phyloP scores from a whole-genome alignment of 768 basidiomycete species.

The Boletus tylopilopsis region DNA sequence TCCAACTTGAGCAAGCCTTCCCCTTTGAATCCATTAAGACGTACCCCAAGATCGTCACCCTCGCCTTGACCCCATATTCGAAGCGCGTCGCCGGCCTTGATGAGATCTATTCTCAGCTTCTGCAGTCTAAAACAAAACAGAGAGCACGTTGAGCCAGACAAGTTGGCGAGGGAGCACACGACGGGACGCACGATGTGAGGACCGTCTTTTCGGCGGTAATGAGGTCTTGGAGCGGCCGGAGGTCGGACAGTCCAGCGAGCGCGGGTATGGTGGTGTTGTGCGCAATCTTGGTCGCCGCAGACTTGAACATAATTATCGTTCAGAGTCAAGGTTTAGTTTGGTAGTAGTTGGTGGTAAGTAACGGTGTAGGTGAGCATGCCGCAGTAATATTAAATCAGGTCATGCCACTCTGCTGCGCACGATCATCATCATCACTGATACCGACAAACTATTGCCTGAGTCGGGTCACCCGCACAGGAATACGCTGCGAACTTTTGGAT shows the following conservation, averaged over 20 bases:
- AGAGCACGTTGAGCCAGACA: not conserved
- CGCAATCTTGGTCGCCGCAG: conserved; percentile 77
- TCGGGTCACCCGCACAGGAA: too few relatives aligned
- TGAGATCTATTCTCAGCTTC: conserved; percentile 60
- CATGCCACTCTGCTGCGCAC: too few relatives aligned
- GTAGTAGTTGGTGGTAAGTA: conserved; percentile 1
- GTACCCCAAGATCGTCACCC: conserved; percentile 77
- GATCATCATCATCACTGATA: too few relatives aligned
- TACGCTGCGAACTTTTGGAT: too few relatives aligned
- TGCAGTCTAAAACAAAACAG: conserved; percentile 45
- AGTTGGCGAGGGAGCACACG: not conserved
- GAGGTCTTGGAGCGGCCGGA: conserved; percentile 80
- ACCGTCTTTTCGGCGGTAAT: conserved; percentile 88
- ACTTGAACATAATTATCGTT: conserved; percentile 60
- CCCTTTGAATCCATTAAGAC: conserved; percentile 19
- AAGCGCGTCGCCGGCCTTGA: conserved; percentile 69
- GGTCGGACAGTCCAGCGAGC: conserved; percentile 68
- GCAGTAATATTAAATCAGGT: too few relatives aligned
- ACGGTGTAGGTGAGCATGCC: conserved; percentile 8
- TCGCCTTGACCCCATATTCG: conserved; percentile 73
- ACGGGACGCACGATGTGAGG: conserved; percentile 56
- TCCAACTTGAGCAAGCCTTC: not conserved
- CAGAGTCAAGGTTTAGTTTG: too few relatives aligned
- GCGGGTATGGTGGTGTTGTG: conserved; percentile 84
- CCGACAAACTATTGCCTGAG: too few relatives aligned